Base-by-base conservation (phyloP, 306 rosid species). In the Potentilla sterilis region DNA sequence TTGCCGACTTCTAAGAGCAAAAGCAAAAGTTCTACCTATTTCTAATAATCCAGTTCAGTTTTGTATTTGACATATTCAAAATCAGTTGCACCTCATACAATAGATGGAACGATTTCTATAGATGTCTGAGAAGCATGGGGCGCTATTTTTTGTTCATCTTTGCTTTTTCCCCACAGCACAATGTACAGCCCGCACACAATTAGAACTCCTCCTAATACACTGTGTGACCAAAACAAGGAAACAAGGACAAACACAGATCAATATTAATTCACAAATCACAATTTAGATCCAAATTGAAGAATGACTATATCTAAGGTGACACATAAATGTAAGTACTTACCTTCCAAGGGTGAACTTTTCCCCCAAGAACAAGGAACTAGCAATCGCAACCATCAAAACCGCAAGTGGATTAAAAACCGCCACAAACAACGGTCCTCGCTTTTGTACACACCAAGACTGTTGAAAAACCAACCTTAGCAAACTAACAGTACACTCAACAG, bases 151-250 rank as follows among this genome's bases (percentile, higher is more conserved):
- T 35, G 67, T 6, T 15, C 7, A 32, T 2, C 67, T 62, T 13
- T 62, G 67, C 67, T 14, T 62, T 62, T 62, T 14, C 44, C 68
- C 68, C 68, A 63, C 42, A 63, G 44, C 68, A 63, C 44, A 5
- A 7, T 35, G 68, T 63, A 63, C 8, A 63, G 68, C 4, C 68
- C 44, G 43, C 68, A 63, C 22, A 63, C 68, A 19, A 35, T 63
- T 34, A 35, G n/a, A 35, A 35, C 40, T 14, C 67, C 67, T 34
- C 68, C 44, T 37, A 7, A 35, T 35, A 63, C 68, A 7, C 44
- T 63, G 21, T 37, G 40, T 28, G 9, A 55, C 34, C 14, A 22
- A 4, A 3, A 28, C 8, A 6, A 22, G 28, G 15, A 28, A 35
- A 24, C 38, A 9, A 9, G 9, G 48, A 61, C 19, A 32, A 4